Conservation (phyloP, 371 early-diverging fungal genomes). For the Mucor indicus region DNA sequence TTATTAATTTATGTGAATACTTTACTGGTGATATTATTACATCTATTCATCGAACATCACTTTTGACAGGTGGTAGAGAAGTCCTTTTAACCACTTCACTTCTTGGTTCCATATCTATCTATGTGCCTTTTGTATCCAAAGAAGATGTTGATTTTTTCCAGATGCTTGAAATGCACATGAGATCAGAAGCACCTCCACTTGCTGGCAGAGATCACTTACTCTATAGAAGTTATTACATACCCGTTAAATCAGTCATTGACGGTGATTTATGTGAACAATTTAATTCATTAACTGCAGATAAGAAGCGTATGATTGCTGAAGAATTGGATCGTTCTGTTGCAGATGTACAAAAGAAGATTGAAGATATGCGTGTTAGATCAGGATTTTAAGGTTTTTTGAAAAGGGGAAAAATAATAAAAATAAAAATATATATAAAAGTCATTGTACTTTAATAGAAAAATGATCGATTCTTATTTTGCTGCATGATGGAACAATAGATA, state of each 20-base stretch:
- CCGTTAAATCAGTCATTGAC: conserved; percentile 86
- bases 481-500: too few species aligned
- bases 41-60: conserved; percentile 69
- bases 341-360: conserved; percentile 92
- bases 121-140: conserved; percentile 83
- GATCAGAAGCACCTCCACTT: conserved; percentile 72
- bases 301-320: conserved; percentile 76
- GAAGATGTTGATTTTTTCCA: conserved; percentile 95
- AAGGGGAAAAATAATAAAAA: too few species aligned
- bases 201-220: conserved; percentile 89
- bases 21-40: conserved; percentile 88
- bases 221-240: conserved; percentile 78
- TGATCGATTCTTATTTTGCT: too few species aligned
- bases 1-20: conserved; percentile 69
- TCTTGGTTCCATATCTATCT: conserved; percentile 78
- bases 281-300: conserved; percentile 64
- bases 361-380: conserved; percentile 73
- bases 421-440: too few species aligned
- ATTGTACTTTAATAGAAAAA: too few species aligned
- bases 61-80: conserved; percentile 85
- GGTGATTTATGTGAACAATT: conserved; percentile 93
- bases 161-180: conserved; percentile 88
- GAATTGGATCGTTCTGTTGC: conserved; percentile 83
- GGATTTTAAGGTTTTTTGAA: too few species aligned
- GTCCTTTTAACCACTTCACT: conserved; percentile 85